Percentiles rank a stretch among this genome's conserved stretches.
phyloP scores from a whole-genome alignment of 441 rosid genomes.

The Euphorbia celastroides region DNA sequence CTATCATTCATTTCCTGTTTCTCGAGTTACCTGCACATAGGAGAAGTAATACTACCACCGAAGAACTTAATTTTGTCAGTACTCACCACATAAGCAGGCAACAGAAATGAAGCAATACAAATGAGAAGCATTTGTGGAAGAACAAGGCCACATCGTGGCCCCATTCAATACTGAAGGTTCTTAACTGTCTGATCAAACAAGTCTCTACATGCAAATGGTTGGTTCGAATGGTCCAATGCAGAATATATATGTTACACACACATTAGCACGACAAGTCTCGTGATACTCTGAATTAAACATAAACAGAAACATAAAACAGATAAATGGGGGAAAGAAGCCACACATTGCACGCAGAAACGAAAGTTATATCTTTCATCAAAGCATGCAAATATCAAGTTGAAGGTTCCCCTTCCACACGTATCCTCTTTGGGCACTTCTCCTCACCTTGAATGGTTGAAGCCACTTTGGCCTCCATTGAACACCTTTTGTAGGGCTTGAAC shows the following conservation, averaged over 20 bases:
- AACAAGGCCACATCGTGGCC: conserved; percentile 5
- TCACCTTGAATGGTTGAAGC: conserved; percentile 45
- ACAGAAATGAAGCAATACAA: not conserved
- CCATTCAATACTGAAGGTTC: conserved; percentile 25
- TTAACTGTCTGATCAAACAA: conserved; percentile 23
- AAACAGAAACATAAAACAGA: conserved; percentile 25
- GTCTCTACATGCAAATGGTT: conserved; percentile 23
- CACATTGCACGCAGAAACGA: conserved; percentile 30
- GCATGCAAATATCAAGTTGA: conserved; percentile 35
- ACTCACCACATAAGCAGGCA: not conserved
- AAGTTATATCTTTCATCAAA: conserved; percentile 25
- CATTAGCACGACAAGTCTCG: conserved; percentile 38
- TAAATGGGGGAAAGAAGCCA: conserved; percentile 17
- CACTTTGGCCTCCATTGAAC: conserved; percentile 65
- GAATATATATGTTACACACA: conserved; percentile 37
- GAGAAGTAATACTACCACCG: not conserved
- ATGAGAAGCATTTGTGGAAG: not conserved
- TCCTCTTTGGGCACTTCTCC: conserved; percentile 73
- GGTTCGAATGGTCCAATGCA: conserved; percentile 21
- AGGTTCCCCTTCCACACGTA: conserved; percentile 68
- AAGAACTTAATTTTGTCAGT: no score
- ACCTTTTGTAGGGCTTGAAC: conserved; percentile 94
- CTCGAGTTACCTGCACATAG: not conserved
- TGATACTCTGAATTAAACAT: conserved; percentile 27
- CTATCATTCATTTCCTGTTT: not conserved